phyloP scores from a whole-genome alignment of 176 grass and related monocot species.

The Cenchrus purpureus region DNA sequence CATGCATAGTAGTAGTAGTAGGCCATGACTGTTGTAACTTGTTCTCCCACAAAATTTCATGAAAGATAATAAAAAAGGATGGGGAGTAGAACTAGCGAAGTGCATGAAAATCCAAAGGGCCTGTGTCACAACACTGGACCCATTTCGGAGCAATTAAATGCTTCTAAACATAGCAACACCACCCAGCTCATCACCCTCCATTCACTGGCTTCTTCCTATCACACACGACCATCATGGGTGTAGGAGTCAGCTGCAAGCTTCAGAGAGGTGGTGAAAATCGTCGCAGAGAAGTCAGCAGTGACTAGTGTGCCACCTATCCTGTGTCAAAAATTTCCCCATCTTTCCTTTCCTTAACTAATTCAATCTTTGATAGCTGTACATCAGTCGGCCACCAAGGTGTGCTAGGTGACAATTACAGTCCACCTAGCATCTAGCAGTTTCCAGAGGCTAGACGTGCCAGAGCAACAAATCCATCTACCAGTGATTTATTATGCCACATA shows the following conservation, averaged over 20 bases:
- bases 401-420: neutral
- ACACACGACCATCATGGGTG: neutral
- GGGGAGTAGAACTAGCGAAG: neutral
- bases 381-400: neutral
- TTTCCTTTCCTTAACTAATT: neutral
- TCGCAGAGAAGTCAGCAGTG: neutral
- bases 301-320: neutral
- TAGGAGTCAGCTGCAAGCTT: neutral
- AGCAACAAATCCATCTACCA: neutral
- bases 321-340: neutral
- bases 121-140: neutral
- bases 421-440: neutral
- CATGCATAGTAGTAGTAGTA: neutral
- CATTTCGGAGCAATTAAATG: neutral
- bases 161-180: neutral
- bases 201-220: neutral
- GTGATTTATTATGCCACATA: neutral
- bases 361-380: neutral
- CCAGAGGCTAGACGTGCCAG: neutral
- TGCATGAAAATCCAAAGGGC: neutral
- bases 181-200: neutral
- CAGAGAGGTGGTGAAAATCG: neutral
- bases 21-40: constrained; percentile 3
- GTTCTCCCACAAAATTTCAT: neutral
- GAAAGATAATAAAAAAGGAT: neutral